Evolutionary conservation across 495 filamentous ascomycete genomes (phyloP), one percentile per base, ranked within the genome.

Genomic region (Talaromyces ruber): DNA sequence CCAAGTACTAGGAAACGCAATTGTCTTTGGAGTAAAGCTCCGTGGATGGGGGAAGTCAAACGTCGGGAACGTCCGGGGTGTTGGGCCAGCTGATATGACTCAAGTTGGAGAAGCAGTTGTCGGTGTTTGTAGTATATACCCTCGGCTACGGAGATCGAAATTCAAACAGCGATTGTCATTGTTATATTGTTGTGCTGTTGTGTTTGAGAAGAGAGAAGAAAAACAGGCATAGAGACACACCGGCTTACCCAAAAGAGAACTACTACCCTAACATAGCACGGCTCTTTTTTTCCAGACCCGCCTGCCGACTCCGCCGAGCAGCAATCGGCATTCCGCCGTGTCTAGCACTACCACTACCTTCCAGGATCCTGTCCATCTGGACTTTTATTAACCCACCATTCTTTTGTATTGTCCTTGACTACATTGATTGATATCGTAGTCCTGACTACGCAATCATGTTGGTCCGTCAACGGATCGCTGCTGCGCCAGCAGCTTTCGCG

Each of bases 181-280:
- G n/a, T n/a, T n/a, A n/a, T n/a, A n/a, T n/a, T n/a, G 30, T 32
- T 32, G 30, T 32, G 30, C 12, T 34, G n/a, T n/a, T n/a, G n/a
- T 18, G 39, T 43, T 39, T 16, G 39, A 18, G 39, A 21, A 18
- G 18, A 47, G 16, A n/a, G 7, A 45, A 47, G 34, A 53, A 25
- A n/a, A n/a, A n/a, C n/a, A n/a, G n/a, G n/a, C n/a, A 59, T 24
- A 57, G 62, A 59, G 64, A 54, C 65, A 76, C 75, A 78, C 75
- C 75, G 75, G 72, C 73, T 72, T 73, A 70, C 75, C 74, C 68
- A 72, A 78, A 76, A 69, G 68, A 78, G 75, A 67, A 69, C 61
- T 65, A 62, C 12, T 14, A 26, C 60, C 0, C 5, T n/a, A n/a
- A n/a, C n/a, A n/a, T n/a, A n/a, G n/a, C n/a, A n/a, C n/a, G n/a